These are phyloP conservation scores for Pleurotus platypus DNA, from an alignment of 768 basidiomycete genomes.

Conservation along the genomic window DNA sequence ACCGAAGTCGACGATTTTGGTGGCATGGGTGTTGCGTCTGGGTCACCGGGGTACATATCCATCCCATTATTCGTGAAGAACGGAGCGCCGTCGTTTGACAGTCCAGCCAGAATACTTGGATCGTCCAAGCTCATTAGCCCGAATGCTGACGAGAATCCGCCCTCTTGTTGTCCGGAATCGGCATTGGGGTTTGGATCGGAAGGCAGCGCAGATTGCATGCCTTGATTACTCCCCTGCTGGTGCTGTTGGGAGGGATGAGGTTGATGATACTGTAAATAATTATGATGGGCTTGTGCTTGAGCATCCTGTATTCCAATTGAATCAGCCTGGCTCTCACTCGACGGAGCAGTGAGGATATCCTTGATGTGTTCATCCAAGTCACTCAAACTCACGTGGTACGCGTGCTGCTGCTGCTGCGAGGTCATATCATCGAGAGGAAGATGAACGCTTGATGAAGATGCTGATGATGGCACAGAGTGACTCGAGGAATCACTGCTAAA, in stretches of 20 bases:
- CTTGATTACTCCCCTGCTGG: background rate
- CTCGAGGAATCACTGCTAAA: constrained; percentile 41
- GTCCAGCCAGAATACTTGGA: constrained; percentile 59
- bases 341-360: background rate
- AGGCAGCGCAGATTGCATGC: too few species aligned
- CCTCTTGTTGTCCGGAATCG: constrained; percentile 15
- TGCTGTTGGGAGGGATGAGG: background rate
- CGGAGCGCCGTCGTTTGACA: constrained; percentile 53
- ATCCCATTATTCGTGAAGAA: constrained; percentile 45
- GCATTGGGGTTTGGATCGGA: background rate
- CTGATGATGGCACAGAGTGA: constrained; percentile 49
- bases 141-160: constrained; percentile 59
- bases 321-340: background rate
- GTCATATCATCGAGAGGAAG: constrained; percentile 32
- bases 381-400: constrained; percentile 22
- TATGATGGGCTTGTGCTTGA: constrained; percentile 3
- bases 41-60: constrained; percentile 26
- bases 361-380: constrained; percentile 13
- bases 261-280: constrained; percentile 1
- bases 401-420: constrained; percentile 15
- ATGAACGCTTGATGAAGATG: constrained; percentile 49
- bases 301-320: background rate
- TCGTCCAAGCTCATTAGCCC: constrained; percentile 78
- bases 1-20: constrained; percentile 1
- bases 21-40: constrained; percentile 49